phyloP scores from a whole-genome alignment of 2,329 filamentous ascomycete species.

The Domatiomyces catenatus region DNA sequence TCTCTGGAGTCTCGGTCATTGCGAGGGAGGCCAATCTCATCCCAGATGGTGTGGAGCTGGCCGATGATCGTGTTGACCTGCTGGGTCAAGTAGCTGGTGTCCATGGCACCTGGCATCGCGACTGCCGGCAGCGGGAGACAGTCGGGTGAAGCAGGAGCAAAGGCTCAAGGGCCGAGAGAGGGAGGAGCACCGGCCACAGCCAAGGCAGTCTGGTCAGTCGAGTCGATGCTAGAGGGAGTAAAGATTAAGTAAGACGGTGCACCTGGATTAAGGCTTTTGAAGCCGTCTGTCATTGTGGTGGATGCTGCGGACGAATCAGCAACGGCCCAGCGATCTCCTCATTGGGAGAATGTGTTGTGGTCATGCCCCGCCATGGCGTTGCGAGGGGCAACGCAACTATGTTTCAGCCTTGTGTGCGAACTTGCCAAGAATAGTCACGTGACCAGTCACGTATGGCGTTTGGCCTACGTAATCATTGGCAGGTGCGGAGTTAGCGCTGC shows the following conservation, averaged over 20 bases:
- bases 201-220: background rate
- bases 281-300: background rate
- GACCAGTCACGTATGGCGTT: too few species aligned
- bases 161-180: background rate
- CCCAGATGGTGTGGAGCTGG: constrained; percentile 86
- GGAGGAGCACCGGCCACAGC: background rate
- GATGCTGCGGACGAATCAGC: background rate
- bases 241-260: background rate
- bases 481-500: too few species aligned
- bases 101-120: constrained; percentile 41
- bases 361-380: background rate
- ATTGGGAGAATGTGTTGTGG: background rate
- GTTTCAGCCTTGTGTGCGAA: background rate
- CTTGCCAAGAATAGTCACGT: too few species aligned
- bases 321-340: background rate
- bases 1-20: constrained; percentile 87
- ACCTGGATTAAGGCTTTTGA: background rate
- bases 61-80: constrained; percentile 90
- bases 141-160: background rate
- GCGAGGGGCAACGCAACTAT: background rate
- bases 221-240: background rate
- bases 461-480: too few species aligned
- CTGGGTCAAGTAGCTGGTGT: constrained; percentile 81
- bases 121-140: constrained; percentile 1
- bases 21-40: constrained; percentile 88